Evolutionary conservation across 2,329 filamentous ascomycete genomes (phyloP).

Genomic region (Aspergillus versicolor): DNA sequence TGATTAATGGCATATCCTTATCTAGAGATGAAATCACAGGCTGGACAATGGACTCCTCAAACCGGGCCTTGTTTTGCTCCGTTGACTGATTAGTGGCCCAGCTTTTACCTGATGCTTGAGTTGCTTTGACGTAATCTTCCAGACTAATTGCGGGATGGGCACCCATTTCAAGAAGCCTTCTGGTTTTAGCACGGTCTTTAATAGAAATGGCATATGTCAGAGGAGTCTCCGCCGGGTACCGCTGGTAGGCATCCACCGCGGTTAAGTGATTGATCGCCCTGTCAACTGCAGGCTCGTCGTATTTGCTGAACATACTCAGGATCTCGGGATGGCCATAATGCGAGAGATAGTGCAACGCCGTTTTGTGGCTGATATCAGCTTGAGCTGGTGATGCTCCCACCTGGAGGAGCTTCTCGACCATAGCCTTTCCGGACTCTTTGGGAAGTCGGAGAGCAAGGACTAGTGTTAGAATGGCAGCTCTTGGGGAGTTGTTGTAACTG

Average conservation of each 20-base stretch:
- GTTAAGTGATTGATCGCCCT: conserved; percentile 67
- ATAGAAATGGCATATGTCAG: conserved; percentile 60
- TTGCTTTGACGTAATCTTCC: conserved; percentile 41
- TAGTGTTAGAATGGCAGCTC: conserved; percentile 66
- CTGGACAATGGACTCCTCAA: conserved; percentile 55
- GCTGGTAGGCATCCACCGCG: conserved; percentile 37
- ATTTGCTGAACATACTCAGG: conserved; percentile 45
- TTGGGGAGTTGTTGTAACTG: conserved; percentile 45
- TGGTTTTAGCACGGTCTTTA: conserved; percentile 53
- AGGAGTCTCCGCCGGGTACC: conserved; percentile 45
- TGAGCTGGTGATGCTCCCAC: conserved; percentile 73
- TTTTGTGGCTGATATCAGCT: conserved; percentile 64
- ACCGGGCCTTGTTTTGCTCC: conserved; percentile 53
- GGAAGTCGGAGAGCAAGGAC: conserved; percentile 67
- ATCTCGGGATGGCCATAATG: conserved; percentile 48
- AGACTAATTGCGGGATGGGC: conserved; percentile 61
- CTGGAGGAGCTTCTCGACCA: conserved; percentile 64
- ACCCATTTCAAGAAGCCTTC: conserved; percentile 64
- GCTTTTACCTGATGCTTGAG: conserved; percentile 1
- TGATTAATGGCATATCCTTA: conserved; percentile 53
- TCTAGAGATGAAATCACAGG: conserved; percentile 64
- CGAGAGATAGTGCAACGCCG: conserved; percentile 66
- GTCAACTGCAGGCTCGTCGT: conserved; percentile 61
- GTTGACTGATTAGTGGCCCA: conserved; percentile 28
- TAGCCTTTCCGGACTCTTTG: conserved; percentile 61